phyloP scores from a whole-genome alignment of 2,329 filamentous ascomycete species.

The Cordyceps tenuipes region DNA sequence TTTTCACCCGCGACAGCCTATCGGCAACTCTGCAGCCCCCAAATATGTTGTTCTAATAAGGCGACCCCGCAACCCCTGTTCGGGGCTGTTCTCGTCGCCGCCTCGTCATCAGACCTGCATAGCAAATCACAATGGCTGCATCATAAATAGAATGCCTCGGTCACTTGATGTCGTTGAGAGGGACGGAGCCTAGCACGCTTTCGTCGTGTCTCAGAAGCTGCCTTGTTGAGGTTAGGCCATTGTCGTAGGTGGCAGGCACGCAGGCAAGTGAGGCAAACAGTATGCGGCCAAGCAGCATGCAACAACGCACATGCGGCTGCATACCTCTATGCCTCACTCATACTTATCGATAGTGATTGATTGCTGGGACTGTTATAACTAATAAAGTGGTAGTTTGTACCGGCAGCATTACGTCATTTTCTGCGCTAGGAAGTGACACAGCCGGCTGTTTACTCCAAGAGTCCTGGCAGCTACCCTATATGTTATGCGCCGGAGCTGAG shows the following conservation, averaged over 20 bases:
- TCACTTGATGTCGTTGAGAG: slow-evolving; percentile 2
- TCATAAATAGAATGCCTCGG: not conserved
- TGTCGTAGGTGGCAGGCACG: not conserved
- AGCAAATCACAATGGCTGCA: not conserved
- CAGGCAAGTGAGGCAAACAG: too few species aligned
- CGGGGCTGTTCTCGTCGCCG: not conserved
- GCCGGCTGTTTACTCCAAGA: too few species aligned
- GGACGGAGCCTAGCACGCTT: not conserved
- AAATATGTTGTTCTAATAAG: not conserved
- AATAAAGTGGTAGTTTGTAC: too few species aligned
- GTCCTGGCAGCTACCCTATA: not conserved
- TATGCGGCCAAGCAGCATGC: not conserved
- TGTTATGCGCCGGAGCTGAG: not conserved
- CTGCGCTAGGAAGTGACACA: not conserved
- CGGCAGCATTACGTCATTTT: too few species aligned
- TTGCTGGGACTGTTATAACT: too few species aligned
- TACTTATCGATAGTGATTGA: not conserved
- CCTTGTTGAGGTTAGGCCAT: not conserved
- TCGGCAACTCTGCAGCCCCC: not conserved
- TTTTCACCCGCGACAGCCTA: not conserved
- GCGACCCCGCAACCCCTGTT: not conserved
- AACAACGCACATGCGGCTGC: not conserved
- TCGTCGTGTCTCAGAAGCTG: not conserved
- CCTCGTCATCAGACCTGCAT: not conserved
- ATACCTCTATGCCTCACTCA: too few species aligned